Base-by-base conservation (phyloP, 2,329 filamentous ascomycete species). In the Penicillium sp. region DNA sequence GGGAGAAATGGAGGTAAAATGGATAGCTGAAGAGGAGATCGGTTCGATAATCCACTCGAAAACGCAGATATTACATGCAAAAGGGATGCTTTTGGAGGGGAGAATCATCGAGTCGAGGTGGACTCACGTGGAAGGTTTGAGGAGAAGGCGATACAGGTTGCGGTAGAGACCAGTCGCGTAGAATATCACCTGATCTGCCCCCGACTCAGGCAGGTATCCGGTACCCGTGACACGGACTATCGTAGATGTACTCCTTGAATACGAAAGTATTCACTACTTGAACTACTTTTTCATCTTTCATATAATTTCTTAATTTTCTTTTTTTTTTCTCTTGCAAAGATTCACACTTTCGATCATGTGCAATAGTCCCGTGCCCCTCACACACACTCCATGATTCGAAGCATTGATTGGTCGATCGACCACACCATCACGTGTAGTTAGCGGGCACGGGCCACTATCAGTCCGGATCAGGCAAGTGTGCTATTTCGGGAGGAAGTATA, bases 111-210 rank as follows among this genome's bases (percentile, higher is more conserved):
- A 67, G 68, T 69, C 68, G 63, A 69, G 65, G 69, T 65, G 67
- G 67, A 67, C 71, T 76, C 73, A 76, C 73, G 73, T 75, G 73
- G 73, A 69, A 65, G 65, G 64, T 31, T 31, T 42, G 63, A 63
- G 61, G 58, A 62, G 61, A 58, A 62, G 62, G 59, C 57, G 60
- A 58, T 59, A 33, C 63, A 67, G 65, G 12, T 12, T 33, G 23
- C 47, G 23, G 37, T 42, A 65, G 20, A 12, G 50, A 65, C 70
- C 70, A 61, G 33, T 23, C 33, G 62, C 47, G 70, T 67, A 69
- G 29, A 59, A 53, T 25, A 55, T 73, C 71, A 73, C 70, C 69
- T 73, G 72, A 73, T 35, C 8, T 22, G n/a, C n/a, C 29, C 9
- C 15, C 11, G 12, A 26, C 15, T 20, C 26, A 25, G 35, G 12